Conservation (phyloP, 495 filamentous ascomycete species). For the Penicillium steckii region DNA sequence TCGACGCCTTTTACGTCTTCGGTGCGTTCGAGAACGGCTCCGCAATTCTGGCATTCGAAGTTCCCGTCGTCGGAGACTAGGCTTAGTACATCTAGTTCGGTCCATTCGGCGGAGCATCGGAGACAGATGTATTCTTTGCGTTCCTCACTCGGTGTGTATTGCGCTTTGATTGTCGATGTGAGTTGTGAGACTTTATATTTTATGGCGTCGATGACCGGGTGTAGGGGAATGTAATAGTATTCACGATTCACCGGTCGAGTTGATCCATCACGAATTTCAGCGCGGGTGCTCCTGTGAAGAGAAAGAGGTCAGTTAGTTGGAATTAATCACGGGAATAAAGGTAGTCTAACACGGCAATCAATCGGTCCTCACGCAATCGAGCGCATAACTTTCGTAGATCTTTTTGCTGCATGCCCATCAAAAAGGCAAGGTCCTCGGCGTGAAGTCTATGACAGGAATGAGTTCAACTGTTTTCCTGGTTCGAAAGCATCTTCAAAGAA, state of each 20-base stretch:
- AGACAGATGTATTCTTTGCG: slow-evolving; percentile 86
- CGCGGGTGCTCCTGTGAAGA: slow-evolving; percentile 66
- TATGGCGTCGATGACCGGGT: slow-evolving; percentile 90
- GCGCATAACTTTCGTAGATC: slow-evolving; percentile 85
- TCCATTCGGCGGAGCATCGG: slow-evolving; percentile 79
- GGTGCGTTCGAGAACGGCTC: slow-evolving; percentile 59
- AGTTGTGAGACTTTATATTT: slow-evolving; percentile 89
- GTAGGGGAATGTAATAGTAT: slow-evolving; percentile 96
- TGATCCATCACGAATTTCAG: slow-evolving; percentile 75
- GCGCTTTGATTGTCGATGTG: slow-evolving; percentile 78
- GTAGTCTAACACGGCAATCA: slow-evolving; percentile 68
- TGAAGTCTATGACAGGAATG: slow-evolving; percentile 55
- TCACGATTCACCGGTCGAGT: slow-evolving; percentile 79
- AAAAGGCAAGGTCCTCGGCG: slow-evolving; percentile 80
- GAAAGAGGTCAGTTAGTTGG: neutral
- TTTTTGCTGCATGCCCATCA: slow-evolving; percentile 85
- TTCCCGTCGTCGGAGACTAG: slow-evolving; percentile 52
- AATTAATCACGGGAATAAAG: neutral
- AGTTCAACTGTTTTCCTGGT: slow-evolving; percentile 2
- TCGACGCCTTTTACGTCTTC: slow-evolving; percentile 63
- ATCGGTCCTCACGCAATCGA: slow-evolving; percentile 76
- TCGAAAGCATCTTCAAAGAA: slow-evolving; percentile 1
- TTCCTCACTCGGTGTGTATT: slow-evolving; percentile 75
- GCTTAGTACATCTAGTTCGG: slow-evolving; percentile 82
- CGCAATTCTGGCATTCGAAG: slow-evolving; percentile 84